Percentiles rank a stretch among this genome's conserved stretches.
Evolutionary conservation across 2,329 filamentous ascomycete genomes (phyloP).

Genomic region (Coniella lustricola): DNA sequence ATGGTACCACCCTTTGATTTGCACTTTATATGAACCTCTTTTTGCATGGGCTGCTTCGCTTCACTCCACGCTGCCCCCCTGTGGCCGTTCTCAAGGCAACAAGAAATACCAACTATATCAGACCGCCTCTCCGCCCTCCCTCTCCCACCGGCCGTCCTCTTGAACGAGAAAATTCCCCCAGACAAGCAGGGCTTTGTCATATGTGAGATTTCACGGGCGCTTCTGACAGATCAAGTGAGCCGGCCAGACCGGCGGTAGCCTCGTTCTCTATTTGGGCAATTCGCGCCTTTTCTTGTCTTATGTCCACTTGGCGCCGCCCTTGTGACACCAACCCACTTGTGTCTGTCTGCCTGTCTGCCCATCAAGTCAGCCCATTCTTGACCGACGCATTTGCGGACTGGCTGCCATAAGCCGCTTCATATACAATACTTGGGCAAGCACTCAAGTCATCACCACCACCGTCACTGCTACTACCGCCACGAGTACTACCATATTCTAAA

Average conservation of each 20-base stretch:
- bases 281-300: conserved; percentile 2
- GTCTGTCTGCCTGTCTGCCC: too few species aligned
- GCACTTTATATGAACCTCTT: neutral
- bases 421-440: neutral
- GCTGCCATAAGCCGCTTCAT: too few species aligned
- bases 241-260: conserved; percentile 24
- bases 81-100: conserved; percentile 1
- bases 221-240: conserved; percentile 21
- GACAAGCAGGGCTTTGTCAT: conserved; percentile 8
- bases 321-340: conserved; percentile 9
- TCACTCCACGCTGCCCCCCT: too few species aligned
- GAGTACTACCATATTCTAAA: too few species aligned
- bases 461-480: too few species aligned
- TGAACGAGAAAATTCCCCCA: conserved; percentile 6
- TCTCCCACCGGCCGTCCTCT: neutral
- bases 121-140: neutral
- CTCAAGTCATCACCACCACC: too few species aligned
- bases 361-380: neutral
- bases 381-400: neutral
- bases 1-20: neutral
- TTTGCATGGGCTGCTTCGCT: neutral
- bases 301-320: neutral
- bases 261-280: conserved; percentile 12
- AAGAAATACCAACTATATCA: too few species aligned
- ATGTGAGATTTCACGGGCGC: conserved; percentile 12